A percentile compares a stretch with the other conserved stretches of the same genome.
Conservation (phyloP, 2,329 filamentous ascomycete genomes). For the Diaporthe caulivora region DNA sequence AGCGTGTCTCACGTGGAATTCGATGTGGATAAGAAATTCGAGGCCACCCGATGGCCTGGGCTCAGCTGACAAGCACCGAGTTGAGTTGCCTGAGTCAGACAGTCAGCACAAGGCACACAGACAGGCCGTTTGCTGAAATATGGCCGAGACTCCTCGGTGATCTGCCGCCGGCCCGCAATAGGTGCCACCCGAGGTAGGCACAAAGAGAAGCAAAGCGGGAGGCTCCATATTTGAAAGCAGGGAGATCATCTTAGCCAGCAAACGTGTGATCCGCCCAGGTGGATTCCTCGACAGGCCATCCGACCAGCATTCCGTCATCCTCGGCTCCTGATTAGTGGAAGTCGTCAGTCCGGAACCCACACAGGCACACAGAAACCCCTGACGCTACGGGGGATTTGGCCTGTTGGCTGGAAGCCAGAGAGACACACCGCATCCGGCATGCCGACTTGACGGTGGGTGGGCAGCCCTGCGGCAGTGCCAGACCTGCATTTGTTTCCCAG, state of each 20-base stretch:
- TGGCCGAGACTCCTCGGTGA: constrained; percentile 6
- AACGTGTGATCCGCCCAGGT: neutral
- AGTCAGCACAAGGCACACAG: neutral
- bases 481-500: neutral
- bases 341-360: constrained; percentile 7
- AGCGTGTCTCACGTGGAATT: constrained; percentile 26
- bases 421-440: constrained; percentile 20
- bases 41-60: neutral
- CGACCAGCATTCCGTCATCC: constrained; percentile 9
- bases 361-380: constrained; percentile 7
- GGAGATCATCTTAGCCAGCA: neutral
- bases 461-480: neutral
- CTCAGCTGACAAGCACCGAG: neutral
- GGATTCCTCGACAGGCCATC: neutral
- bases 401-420: neutral
- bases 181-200: neutral
- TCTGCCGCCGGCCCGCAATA: constrained; percentile 5
- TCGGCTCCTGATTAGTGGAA: constrained; percentile 21
- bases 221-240: neutral
- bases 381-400: neutral
- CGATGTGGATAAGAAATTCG: constrained; percentile 1
- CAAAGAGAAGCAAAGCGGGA: neutral
- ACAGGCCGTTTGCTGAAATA: neutral
- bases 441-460: neutral
- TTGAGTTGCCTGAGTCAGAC: constrained; percentile 14